Percentiles rank a stretch among this genome's conserved stretches.
Conservation (phyloP, 2,329 filamentous ascomycete genomes). For the Aspergillus felis region DNA sequence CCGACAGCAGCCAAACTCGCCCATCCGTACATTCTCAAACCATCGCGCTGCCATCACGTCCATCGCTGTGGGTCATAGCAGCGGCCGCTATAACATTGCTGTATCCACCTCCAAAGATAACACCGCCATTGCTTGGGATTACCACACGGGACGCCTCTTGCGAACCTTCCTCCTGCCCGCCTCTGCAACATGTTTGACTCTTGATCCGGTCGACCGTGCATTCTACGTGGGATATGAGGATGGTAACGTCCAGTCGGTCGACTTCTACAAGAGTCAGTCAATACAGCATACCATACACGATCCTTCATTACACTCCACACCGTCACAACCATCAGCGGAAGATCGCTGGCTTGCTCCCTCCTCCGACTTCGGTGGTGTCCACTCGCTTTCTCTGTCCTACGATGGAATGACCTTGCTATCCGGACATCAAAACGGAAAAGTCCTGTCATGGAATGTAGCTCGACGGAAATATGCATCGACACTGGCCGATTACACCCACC, state of each 20-base stretch:
- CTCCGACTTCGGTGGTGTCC: constrained; percentile 61
- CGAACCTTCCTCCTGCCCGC: constrained; percentile 77
- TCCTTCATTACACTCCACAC: constrained; percentile 35
- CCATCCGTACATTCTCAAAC: constrained; percentile 71
- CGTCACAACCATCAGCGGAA: constrained; percentile 37
- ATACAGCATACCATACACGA: constrained; percentile 35
- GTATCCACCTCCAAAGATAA: constrained; percentile 82
- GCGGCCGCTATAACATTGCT: constrained; percentile 72
- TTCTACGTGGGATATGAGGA: constrained; percentile 79
- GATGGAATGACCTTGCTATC: constrained; percentile 77
- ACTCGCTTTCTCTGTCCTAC: constrained; percentile 71
- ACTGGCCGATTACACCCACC: constrained; percentile 69
- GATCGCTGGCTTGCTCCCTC: constrained; percentile 51
- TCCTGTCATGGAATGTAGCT: constrained; percentile 76
- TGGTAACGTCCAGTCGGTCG: constrained; percentile 73
- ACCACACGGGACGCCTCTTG: constrained; percentile 69
- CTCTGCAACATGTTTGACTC: constrained; percentile 65
- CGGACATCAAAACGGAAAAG: constrained; percentile 74
- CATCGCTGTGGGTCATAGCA: constrained; percentile 61
- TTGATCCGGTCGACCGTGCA: constrained; percentile 81
- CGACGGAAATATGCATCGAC: constrained; percentile 65
- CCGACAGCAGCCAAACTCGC: constrained; percentile 53
- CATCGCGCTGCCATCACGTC: constrained; percentile 52
- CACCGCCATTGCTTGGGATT: constrained; percentile 91
- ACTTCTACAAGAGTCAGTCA: constrained; percentile 61